Conservation (phyloP, 495 filamentous ascomycete species). For the Penicillium lividum region DNA sequence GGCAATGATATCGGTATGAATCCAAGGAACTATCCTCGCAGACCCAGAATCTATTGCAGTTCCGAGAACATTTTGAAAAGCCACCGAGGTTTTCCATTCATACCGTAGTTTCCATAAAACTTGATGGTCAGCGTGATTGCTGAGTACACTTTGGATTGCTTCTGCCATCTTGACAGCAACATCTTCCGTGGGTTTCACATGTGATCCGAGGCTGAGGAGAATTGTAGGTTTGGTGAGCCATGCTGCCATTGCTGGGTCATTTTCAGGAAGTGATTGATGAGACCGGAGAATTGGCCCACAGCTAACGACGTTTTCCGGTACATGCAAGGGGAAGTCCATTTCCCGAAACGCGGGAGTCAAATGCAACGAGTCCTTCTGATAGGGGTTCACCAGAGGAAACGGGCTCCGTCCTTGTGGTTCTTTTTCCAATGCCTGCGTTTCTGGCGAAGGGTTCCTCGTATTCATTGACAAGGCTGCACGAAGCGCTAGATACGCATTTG, state of each 20-base stretch:
- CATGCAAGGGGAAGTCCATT: slow-evolving; percentile 44
- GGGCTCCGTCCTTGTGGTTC: slow-evolving; percentile 27
- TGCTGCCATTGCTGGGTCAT: slow-evolving; percentile 40
- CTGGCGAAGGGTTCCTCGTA: slow-evolving; percentile 23
- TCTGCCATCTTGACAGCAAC: slow-evolving; percentile 41
- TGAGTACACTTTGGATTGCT: slow-evolving; percentile 33
- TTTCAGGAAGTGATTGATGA: slow-evolving; percentile 32
- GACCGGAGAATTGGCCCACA: slow-evolving; percentile 49
- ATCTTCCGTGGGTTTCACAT: slow-evolving; percentile 35
- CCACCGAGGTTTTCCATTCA: slow-evolving; percentile 19
- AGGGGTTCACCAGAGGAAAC: slow-evolving; percentile 36
- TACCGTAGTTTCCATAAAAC: slow-evolving; percentile 53
- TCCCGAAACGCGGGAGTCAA: slow-evolving; percentile 41
- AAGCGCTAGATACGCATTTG: slow-evolving; percentile 37
- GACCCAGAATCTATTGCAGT: slow-evolving; percentile 22
- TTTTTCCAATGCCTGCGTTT: slow-evolving; percentile 26
- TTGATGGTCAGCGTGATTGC: slow-evolving; percentile 34
- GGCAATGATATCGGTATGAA: slow-evolving; percentile 47
- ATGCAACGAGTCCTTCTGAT: slow-evolving; percentile 37
- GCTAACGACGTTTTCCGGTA: slow-evolving; percentile 46
- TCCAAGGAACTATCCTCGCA: slow-evolving; percentile 40
- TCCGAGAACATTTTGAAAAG: slow-evolving; percentile 18
- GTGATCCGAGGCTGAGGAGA: slow-evolving; percentile 52
- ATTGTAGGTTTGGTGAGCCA: slow-evolving; percentile 53
- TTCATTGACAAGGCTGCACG: slow-evolving; percentile 14